phyloP scores from a whole-genome alignment of 2,329 filamentous ascomycete species.

The Aureobasidium subglaciale region DNA sequence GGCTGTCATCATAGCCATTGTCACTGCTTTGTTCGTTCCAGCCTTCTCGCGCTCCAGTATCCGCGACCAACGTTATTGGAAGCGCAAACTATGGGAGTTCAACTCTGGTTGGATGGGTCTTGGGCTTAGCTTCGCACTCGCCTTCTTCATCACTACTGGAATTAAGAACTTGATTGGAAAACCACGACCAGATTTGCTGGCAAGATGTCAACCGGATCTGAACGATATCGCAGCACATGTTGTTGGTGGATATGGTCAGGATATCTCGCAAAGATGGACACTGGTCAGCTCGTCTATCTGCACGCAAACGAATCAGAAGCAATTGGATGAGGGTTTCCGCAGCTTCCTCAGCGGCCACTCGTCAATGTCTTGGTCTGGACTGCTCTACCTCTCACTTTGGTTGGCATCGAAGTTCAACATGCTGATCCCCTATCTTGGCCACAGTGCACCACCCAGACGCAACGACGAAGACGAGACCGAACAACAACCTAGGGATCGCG shows the following conservation, averaged over 20 bases:
- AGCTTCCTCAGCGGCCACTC: conserved; percentile 76
- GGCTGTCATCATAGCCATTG: conserved; percentile 58
- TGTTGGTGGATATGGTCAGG: conserved; percentile 54
- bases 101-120: conserved; percentile 77
- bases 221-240: conserved; percentile 49
- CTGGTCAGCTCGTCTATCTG: conserved; percentile 76
- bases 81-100: conserved; percentile 82
- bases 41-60: conserved; percentile 38
- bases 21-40: conserved; percentile 56
- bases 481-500: conserved; percentile 9
- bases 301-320: conserved; percentile 51
- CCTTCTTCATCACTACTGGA: conserved; percentile 75
- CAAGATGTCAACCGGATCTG: conserved; percentile 70
- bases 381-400: conserved; percentile 82
- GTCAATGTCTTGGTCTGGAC: conserved; percentile 66
- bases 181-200: conserved; percentile 57
- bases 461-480: not conserved
- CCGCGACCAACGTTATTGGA: conserved; percentile 61
- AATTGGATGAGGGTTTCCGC: conserved; percentile 74
- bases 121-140: conserved; percentile 60
- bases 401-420: conserved; percentile 76
- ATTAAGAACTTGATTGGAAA: conserved; percentile 71
- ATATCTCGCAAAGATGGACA: conserved; percentile 51
- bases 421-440: conserved; percentile 58
- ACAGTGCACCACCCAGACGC: conserved; percentile 1